These are phyloP conservation scores for Rhodosporidiobolus sp. DNA, from an alignment of 768 basidiomycete genomes.

Conservation along the genomic window DNA sequence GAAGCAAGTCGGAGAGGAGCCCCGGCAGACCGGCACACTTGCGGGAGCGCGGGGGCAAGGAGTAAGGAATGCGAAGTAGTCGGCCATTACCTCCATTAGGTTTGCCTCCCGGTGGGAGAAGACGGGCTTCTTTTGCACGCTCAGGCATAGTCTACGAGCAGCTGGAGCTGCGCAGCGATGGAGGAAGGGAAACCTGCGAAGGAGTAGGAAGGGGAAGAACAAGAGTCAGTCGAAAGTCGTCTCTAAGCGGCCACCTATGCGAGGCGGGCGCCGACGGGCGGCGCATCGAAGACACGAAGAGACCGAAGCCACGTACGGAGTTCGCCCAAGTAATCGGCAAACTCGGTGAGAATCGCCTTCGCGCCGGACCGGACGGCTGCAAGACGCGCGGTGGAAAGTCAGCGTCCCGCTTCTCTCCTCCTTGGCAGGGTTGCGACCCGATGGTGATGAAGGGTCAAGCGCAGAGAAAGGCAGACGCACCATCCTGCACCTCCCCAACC, in stretches of 20 bases:
- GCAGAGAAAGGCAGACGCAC: background rate
- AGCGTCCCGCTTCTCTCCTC: background rate
- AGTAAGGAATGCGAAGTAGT: too few species aligned
- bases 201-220: too few species aligned
- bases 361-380: conserved; percentile 32
- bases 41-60: too few species aligned
- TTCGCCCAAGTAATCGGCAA: conserved; percentile 28
- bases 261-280: too few species aligned
- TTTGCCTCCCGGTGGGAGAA: too few species aligned
- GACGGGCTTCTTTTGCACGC: too few species aligned
- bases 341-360: conserved; percentile 31
- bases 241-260: too few species aligned
- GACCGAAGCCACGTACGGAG: conserved; percentile 24
- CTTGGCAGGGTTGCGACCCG: background rate
- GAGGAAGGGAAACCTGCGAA: conserved; percentile 28
- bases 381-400: background rate
- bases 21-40: too few species aligned
- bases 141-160: conserved; percentile 28
- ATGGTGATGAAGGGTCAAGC: background rate
- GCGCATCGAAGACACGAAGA: background rate
- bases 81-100: too few species aligned
- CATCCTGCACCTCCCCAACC: conserved; percentile 25
- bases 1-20: background rate
- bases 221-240: too few species aligned
- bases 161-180: conserved; percentile 28